Percentiles rank a stretch among this genome's conserved stretches.
These are phyloP conservation scores for Zea luxurians DNA, from an alignment of 176 grass and related monocot species.

Conservation along the genomic window DNA sequence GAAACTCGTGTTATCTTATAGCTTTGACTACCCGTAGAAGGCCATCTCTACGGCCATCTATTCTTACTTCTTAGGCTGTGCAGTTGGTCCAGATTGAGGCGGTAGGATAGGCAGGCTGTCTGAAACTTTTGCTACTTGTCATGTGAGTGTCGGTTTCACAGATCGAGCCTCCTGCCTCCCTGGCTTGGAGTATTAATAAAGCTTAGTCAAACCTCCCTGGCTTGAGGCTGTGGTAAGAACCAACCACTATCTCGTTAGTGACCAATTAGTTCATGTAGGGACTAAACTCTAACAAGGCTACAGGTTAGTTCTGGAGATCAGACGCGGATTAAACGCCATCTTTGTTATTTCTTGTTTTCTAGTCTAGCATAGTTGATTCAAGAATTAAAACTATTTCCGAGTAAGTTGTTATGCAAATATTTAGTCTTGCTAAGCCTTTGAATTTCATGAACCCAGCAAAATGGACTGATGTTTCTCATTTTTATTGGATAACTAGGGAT, in stretches of 20 bases:
- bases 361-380: constrained; percentile 23
- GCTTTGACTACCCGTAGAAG: constrained; percentile 21
- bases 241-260: constrained; percentile 34
- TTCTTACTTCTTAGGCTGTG: constrained; percentile 6
- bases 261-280: constrained; percentile 29
- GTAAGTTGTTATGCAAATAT: constrained; percentile 11
- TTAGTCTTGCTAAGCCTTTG: background rate
- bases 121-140: constrained; percentile 23
- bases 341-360: constrained; percentile 7
- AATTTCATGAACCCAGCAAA: constrained; percentile 11
- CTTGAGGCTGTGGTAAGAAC: constrained; percentile 27
- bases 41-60: background rate
- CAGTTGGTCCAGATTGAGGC: constrained; percentile 11
- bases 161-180: background rate
- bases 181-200: constrained; percentile 25
- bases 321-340: background rate
- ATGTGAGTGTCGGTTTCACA: background rate
- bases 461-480: constrained; percentile 5
- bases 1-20: constrained; percentile 29
- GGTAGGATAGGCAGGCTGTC: constrained; percentile 5
- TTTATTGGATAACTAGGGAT: background rate
- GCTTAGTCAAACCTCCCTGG: background rate
- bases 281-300: constrained; percentile 37
- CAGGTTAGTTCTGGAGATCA: constrained; percentile 36
- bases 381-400: constrained; percentile 12